A percentile compares a stretch with the other conserved stretches of the same genome.
Evolutionary conservation across 2,329 filamentous ascomycete species (phyloP).

Genomic region (Claviceps lovelessii): DNA sequence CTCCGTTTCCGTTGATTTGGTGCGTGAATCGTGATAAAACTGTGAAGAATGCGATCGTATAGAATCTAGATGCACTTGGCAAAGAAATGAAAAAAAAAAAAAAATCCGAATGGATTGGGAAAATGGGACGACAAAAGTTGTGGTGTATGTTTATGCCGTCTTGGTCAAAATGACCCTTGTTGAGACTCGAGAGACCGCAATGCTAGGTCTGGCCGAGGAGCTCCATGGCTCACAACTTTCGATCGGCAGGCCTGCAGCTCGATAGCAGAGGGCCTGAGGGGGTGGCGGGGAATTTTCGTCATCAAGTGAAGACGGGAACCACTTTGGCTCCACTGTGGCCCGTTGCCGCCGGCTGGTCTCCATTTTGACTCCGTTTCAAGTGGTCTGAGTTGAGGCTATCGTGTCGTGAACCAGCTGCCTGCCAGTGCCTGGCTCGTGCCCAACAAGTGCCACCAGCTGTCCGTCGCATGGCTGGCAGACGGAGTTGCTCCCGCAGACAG

Average conservation of each 20-base stretch:
- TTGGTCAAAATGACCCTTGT: background rate
- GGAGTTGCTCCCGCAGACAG: background rate
- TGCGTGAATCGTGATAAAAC: no score
- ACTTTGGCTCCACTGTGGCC: slow-evolving; percentile 1
- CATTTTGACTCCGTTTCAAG: no score
- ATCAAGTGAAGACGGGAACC: background rate
- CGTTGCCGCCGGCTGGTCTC: background rate
- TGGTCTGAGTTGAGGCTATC: background rate
- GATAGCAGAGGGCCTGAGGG: background rate
- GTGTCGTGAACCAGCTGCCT: background rate
- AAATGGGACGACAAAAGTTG: no score
- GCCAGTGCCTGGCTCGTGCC: no score
- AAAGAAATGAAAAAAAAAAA: no score
- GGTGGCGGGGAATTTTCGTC: background rate
- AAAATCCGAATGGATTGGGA: no score
- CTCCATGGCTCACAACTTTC: background rate
- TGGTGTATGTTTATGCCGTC: no score
- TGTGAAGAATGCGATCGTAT: no score
- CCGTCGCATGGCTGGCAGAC: background rate
- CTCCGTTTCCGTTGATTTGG: no score
- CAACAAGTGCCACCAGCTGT: background rate
- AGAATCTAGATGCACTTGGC: no score
- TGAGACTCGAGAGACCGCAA: background rate
- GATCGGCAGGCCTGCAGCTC: background rate
- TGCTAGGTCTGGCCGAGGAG: background rate